Evolutionary conservation across 2,329 filamentous ascomycete species (phyloP), one percentile per base, ranked within the genome.

Genomic region (Neonectria ditissima): DNA sequence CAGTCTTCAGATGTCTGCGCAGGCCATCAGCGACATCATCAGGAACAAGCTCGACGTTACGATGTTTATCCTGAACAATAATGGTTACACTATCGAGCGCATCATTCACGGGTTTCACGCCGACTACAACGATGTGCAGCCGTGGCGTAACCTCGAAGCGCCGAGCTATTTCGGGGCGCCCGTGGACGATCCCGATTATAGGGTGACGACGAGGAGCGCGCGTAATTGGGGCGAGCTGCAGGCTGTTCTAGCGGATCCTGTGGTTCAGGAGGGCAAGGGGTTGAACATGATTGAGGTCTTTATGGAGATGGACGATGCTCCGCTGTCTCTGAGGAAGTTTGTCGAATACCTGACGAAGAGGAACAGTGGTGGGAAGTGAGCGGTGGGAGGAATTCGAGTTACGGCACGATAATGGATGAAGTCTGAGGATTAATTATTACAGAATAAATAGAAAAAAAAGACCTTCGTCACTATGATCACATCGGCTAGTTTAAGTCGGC

Each of bases 1-100:
- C 11, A 62, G 59, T 41, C 45, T 62, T 22, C 59, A 62, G 32
- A 62, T 62, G 59, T 44, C 59, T n/a, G 59, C 52, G 13, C 59
- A 62, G 26, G 34, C 44, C 16, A 51, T 62, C 20, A 62, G 59
- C 43, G 45, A 51, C 18, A 62, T 62, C 18, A 62, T 62, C 44
- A 14, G 37, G 4, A 62, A 62, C n/a, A 62, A n/a, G 13, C 24
- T 62, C n/a, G 59, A 62, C 32, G 9, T 62, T n/a, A 56, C 50
- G 26, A 62, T 62, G 5, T 55, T 62, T 20, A 20, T 62, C 5
- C 5, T 62, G 9, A 62, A 62, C 44, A 62, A 62, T 28, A 44
- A 62, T 16, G 59, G 59, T 1, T 62, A 62, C 26, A 62, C 59
- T 0, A 24, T 62, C 30, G 59, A 62, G 26, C 34, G 59, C 5